phyloP scores from a whole-genome alignment of 1,284 basidiomycete genomes.

The Ustilago curta region DNA sequence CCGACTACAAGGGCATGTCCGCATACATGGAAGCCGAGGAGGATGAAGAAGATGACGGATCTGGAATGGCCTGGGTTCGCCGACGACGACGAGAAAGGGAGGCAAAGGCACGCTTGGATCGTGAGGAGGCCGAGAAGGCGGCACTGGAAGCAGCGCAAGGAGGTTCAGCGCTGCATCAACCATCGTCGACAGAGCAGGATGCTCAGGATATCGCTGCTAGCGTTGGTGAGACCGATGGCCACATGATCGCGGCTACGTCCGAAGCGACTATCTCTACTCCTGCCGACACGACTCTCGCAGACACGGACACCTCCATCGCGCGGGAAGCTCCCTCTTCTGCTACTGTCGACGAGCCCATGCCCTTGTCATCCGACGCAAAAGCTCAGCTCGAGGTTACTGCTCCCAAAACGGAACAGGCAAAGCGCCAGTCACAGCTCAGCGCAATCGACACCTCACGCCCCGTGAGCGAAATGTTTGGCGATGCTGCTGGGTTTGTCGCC shows the following conservation, averaged over 20 bases:
- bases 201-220: background rate
- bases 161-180: background rate
- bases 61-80: constrained; percentile 50
- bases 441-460: constrained; percentile 20
- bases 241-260: background rate
- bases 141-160: constrained; percentile 9
- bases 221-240: background rate
- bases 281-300: background rate
- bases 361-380: constrained; percentile 6
- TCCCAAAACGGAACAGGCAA: background rate
- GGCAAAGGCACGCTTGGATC: constrained; percentile 34
- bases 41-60: constrained; percentile 50
- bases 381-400: background rate
- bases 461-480: constrained; percentile 4
- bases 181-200: background rate
- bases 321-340: background rate
- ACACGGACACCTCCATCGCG: background rate
- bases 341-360: constrained; percentile 31
- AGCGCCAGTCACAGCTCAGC: constrained; percentile 16
- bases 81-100: constrained; percentile 42
- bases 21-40: constrained; percentile 33
- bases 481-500: constrained; percentile 3
- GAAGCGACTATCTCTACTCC: background rate
- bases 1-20: constrained; percentile 35
- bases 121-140: constrained; percentile 28